Conservation (phyloP, 768 basidiomycete species). For the Leucosporidium scottii region DNA sequence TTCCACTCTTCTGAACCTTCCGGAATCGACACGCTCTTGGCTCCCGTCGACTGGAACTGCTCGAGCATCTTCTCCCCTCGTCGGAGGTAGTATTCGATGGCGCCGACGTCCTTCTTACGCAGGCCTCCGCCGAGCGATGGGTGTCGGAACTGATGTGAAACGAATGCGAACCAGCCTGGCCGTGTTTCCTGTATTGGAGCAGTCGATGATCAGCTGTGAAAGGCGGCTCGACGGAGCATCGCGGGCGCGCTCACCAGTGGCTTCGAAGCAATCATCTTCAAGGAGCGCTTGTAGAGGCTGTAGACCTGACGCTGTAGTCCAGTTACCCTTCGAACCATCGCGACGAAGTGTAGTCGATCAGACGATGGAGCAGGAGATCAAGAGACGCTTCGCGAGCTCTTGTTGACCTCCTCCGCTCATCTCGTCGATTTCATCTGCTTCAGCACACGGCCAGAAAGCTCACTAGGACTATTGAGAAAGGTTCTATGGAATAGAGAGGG, state of each 20-base stretch:
- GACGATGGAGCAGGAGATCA: no score
- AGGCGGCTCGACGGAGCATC: not conserved
- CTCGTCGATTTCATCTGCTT: no score
- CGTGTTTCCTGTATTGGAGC: constrained; percentile 22
- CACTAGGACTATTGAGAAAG: no score
- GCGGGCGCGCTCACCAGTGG: constrained; percentile 25
- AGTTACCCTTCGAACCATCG: constrained; percentile 3
- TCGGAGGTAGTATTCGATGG: constrained; percentile 35
- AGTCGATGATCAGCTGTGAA: not conserved
- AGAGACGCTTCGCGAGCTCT: no score
- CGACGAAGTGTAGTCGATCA: no score
- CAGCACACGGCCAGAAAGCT: no score
- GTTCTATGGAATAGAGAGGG: no score
- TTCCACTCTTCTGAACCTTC: constrained; percentile 11
- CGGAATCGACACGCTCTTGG: constrained; percentile 24
- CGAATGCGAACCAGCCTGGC: constrained; percentile 32
- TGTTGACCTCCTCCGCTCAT: no score
- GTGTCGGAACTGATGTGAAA: constrained; percentile 35
- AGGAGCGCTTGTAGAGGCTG: constrained; percentile 27
- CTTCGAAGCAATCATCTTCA: constrained; percentile 32
- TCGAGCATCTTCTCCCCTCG: constrained; percentile 35
- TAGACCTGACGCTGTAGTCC: constrained; percentile 32
- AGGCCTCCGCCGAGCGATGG: constrained; percentile 30
- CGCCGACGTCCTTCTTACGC: constrained; percentile 24
- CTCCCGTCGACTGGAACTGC: constrained; percentile 15